Evolutionary conservation across 2,329 filamentous ascomycete species (phyloP).

Genomic region (Fusarium nelsonii): DNA sequence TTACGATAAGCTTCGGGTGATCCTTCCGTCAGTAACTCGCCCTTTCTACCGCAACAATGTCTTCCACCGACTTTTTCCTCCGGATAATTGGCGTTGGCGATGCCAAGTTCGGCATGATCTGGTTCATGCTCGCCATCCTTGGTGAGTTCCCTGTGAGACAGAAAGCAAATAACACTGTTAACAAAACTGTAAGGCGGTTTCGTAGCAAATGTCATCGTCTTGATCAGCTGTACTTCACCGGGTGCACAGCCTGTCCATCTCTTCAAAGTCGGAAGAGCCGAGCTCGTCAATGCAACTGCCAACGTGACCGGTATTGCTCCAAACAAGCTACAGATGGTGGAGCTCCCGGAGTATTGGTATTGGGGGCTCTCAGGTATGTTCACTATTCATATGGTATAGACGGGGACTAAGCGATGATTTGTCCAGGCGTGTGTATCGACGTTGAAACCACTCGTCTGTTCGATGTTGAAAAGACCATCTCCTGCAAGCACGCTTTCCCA

Average conservation of each 20-base stretch:
- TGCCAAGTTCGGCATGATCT: background rate
- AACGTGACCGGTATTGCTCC: background rate
- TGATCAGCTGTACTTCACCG: background rate
- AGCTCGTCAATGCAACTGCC: background rate
- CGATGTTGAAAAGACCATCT: background rate
- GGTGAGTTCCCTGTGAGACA: background rate
- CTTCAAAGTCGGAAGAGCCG: background rate
- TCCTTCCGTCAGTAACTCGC: no score
- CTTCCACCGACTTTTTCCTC: background rate
- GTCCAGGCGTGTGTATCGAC: background rate
- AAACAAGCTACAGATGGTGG: background rate
- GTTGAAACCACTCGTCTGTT: background rate
- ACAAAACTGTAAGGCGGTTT: background rate
- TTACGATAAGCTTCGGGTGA: no score
- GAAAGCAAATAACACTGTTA: background rate
- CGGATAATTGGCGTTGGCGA: background rate
- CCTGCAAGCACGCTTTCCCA: background rate
- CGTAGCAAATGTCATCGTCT: background rate
- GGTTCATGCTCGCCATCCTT: constrained; percentile 1
- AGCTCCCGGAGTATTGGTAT: constrained; percentile 2
- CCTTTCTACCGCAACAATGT: background rate
- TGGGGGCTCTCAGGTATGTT: background rate
- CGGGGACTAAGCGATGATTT: rapidly evolving
- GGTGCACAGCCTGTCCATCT: background rate
- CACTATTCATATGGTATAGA: rapidly evolving